These are phyloP conservation scores for Kazachstania viticola DNA, from an alignment of 805 yeast species.

Conservation along the genomic window DNA sequence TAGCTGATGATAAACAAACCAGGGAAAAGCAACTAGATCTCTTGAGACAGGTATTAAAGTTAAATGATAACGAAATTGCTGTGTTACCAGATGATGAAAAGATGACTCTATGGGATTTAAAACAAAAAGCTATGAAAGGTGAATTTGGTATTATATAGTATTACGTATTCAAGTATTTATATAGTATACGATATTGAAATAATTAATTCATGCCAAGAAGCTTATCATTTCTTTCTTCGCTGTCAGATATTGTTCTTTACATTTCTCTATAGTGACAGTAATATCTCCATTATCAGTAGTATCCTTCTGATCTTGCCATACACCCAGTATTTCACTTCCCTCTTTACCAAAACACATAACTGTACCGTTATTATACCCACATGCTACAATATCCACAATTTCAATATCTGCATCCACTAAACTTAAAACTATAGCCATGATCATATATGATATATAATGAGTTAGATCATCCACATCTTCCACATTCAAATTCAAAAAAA, in stretches of 20 bases:
- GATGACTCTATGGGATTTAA: conserved; percentile 27
- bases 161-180: not conserved
- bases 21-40: conserved; percentile 32
- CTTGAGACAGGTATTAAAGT: conserved; percentile 39
- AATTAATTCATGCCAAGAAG: conserved; percentile 7
- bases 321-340: conserved; percentile 47
- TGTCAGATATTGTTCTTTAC: conserved; percentile 26
- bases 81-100: conserved; percentile 42
- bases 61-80: conserved; percentile 40
- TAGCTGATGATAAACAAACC: conserved; percentile 14
- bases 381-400: conserved; percentile 61
- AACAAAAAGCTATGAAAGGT: conserved; percentile 27
- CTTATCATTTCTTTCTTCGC: conserved; percentile 14
- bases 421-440: conserved; percentile 47
- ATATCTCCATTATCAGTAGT: conserved; percentile 9
- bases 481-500: conserved; percentile 53
- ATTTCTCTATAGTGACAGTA: conserved; percentile 28
- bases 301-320: conserved; percentile 37
- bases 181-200: not conserved
- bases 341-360: conserved; percentile 44
- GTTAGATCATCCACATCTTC: conserved; percentile 8
- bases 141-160: conserved; percentile 18
- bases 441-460: conserved; percentile 28
- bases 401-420: conserved; percentile 80
- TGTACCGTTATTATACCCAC: conserved; percentile 37